phyloP scores from a whole-genome alignment of 1,284 basidiomycete genomes.

The Malassezia equina region DNA sequence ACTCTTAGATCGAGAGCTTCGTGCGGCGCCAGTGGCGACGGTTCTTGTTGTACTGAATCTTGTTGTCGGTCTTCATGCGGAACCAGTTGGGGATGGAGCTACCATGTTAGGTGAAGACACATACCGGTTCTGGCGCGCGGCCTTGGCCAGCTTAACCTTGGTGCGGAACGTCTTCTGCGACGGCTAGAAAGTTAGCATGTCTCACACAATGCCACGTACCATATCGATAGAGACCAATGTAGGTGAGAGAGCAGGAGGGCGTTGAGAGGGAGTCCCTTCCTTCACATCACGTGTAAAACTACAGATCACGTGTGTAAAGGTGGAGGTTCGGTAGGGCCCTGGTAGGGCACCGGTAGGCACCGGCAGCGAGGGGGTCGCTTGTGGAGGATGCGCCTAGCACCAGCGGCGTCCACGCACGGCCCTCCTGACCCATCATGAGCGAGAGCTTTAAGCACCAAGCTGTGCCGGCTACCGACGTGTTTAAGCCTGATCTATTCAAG shows the following conservation, averaged over 20 bases:
- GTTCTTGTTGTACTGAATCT: slow-evolving; percentile 64
- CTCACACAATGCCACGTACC: neutral
- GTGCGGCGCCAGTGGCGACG: slow-evolving; percentile 46
- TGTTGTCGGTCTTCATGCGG: slow-evolving; percentile 88
- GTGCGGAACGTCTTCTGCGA: slow-evolving; percentile 96
- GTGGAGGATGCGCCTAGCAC: neutral
- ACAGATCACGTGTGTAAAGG: neutral
- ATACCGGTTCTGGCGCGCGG: slow-evolving; percentile 84
- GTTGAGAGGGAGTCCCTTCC: neutral
- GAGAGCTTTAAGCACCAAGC: slow-evolving; percentile 5
- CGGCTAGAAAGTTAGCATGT: slow-evolving; percentile 54
- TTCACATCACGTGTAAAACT: slow-evolving; percentile 17
- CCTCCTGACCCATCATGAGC: neutral
- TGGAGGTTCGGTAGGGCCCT: neutral
- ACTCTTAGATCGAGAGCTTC: slow-evolving; percentile 43
- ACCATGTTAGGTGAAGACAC: slow-evolving; percentile 11
- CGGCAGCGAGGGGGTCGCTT: no score
- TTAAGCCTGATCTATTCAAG: slow-evolving; percentile 70
- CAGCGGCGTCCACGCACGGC: neutral
- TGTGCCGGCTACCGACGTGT: slow-evolving; percentile 47
- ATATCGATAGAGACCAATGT: neutral
- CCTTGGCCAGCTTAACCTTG: slow-evolving; percentile 95
- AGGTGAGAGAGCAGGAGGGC: neutral
- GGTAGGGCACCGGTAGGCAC: no score
- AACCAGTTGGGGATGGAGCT: slow-evolving; percentile 97